Percentiles rank a stretch among this genome's conserved stretches.
These are phyloP conservation scores for Beauveria pseudobassiana DNA, from an alignment of 2,329 filamentous ascomycete genomes.

Conservation along the genomic window DNA sequence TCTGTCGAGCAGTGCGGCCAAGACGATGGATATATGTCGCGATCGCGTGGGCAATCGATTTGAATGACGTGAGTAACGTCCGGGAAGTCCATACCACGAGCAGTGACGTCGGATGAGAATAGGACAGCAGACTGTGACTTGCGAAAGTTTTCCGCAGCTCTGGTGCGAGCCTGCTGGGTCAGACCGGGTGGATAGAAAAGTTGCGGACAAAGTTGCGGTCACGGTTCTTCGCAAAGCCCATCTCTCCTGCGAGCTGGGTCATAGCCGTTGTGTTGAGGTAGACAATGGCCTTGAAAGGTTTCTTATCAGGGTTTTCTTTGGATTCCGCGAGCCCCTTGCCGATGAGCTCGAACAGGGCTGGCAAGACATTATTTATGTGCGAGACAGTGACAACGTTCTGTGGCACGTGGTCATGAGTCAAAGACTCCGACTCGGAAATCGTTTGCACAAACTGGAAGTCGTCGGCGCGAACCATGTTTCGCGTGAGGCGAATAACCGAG, in stretches of 20 bases:
- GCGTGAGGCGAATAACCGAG: conserved; percentile 74
- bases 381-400: conserved; percentile 64
- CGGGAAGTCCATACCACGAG: conserved; percentile 78
- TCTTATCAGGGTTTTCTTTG: conserved; percentile 28
- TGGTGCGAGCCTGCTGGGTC: conserved; percentile 60
- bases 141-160: conserved; percentile 66
- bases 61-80: conserved; percentile 75
- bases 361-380: conserved; percentile 69
- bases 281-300: conserved; percentile 90
- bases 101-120: conserved; percentile 73
- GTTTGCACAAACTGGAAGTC: conserved; percentile 88
- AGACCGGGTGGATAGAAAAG: conserved; percentile 71
- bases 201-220: conserved; percentile 29
- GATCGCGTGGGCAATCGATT: conserved; percentile 53
- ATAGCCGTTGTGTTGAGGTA: conserved; percentile 78
- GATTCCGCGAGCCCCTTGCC: conserved; percentile 48
- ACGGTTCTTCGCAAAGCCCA: conserved; percentile 33
- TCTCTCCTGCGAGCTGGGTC: conserved; percentile 55
- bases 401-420: conserved; percentile 78
- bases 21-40: conserved; percentile 71
- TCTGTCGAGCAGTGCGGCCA: conserved; percentile 68
- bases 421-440: conserved; percentile 71
- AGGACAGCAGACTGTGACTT: conserved; percentile 53
- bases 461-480: conserved; percentile 64
- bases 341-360: conserved; percentile 69